Percentiles rank a stretch among this genome's conserved stretches.
These are phyloP conservation scores for Hemileccinum rubropunctum DNA, from an alignment of 768 basidiomycete genomes.

Conservation along the genomic window DNA sequence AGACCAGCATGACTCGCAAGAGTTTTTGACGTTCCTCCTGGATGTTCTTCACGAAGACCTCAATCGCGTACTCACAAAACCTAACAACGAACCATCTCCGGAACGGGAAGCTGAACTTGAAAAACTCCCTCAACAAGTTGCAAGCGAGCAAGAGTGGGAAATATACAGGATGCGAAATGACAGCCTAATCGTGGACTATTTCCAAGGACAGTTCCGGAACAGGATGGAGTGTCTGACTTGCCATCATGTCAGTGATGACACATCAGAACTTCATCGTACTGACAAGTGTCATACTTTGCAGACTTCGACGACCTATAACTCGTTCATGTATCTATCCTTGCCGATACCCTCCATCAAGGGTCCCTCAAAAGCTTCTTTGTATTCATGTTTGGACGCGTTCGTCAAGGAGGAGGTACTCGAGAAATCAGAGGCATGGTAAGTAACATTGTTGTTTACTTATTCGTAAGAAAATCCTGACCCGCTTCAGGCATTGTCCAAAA, in stretches of 20 bases:
- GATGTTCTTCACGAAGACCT: slow-evolving; percentile 91
- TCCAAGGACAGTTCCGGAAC: slow-evolving; percentile 96
- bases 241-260: slow-evolving; percentile 58
- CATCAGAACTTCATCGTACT: slow-evolving; percentile 7
- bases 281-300: slow-evolving; percentile 30
- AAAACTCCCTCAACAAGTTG: slow-evolving; percentile 79
- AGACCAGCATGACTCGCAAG: slow-evolving; percentile 97
- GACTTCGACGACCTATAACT: slow-evolving; percentile 97
- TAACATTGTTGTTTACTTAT: neutral
- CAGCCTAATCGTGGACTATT: slow-evolving; percentile 92
- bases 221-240: slow-evolving; percentile 88
- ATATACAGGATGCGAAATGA: slow-evolving; percentile 89
- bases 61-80: slow-evolving; percentile 77
- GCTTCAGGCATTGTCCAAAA: slow-evolving; percentile 85
- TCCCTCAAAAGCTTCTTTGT: slow-evolving; percentile 60
- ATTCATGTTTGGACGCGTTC: slow-evolving; percentile 85
- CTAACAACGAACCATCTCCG: slow-evolving; percentile 59
- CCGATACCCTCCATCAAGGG: slow-evolving; percentile 74
- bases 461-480: neutral
- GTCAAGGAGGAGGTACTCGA: slow-evolving; percentile 89
- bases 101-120: slow-evolving; percentile 89
- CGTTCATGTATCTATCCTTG: slow-evolving; percentile 92
- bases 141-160: slow-evolving; percentile 91
- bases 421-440: slow-evolving; percentile 90
- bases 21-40: slow-evolving; percentile 91